phyloP scores from a whole-genome alignment of 345 rosid genomes.

The Bruguiera gymnorhiza region DNA sequence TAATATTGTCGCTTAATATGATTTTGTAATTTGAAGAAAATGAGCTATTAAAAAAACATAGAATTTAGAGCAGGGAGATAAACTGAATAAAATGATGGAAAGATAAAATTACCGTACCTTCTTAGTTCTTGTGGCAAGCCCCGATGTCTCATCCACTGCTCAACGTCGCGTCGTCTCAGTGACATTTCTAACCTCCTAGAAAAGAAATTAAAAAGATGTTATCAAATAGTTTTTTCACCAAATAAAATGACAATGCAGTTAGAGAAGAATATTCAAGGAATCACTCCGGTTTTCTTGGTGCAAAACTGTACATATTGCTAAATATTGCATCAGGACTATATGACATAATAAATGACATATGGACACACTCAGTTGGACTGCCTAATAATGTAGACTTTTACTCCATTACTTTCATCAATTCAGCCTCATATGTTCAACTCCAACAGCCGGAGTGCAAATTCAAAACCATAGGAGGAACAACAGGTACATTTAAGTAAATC shows the following conservation, averaged over 20 bases:
- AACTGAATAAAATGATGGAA: not conserved
- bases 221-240: not conserved
- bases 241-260: not conserved
- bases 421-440: not conserved
- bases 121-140: slow-evolving; percentile 62
- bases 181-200: slow-evolving; percentile 78
- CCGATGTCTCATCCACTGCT: slow-evolving; percentile 95
- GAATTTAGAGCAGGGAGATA: not conserved
- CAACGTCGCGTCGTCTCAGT: slow-evolving; percentile 82
- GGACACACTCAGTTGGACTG: not conserved
- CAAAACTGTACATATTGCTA: too few relatives aligned
- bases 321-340: not conserved
- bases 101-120: slow-evolving; percentile 33
- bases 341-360: not conserved
- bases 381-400: not conserved
- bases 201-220: slow-evolving; percentile 9
- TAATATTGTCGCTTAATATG: not conserved
- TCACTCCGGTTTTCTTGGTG: too few relatives aligned
- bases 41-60: not conserved
- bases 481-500: too few relatives aligned
- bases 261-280: too few relatives aligned
- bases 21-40: not conserved
- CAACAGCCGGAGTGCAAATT: not conserved
- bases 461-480: too few relatives aligned
- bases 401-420: not conserved